phyloP scores from a whole-genome alignment of 2,329 filamentous ascomycete species.

The Fusarium buharicum region DNA sequence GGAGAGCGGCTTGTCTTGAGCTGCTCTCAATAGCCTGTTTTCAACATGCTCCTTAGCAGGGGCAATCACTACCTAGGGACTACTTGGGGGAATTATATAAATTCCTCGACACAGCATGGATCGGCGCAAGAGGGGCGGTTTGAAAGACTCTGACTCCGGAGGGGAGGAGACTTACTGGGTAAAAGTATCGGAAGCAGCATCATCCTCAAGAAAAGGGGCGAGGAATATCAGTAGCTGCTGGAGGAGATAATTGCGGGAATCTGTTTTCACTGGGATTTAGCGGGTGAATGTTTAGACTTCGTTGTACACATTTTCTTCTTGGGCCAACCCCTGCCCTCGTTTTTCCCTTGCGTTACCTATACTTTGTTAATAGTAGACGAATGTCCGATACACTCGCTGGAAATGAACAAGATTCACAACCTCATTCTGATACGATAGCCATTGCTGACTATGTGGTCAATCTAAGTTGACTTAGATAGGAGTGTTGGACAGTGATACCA shows the following conservation, averaged over 20 bases:
- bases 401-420: conserved; percentile 29
- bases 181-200: conserved; percentile 25
- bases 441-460: background rate
- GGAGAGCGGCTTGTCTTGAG: conserved; percentile 7
- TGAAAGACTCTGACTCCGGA: conserved; percentile 37
- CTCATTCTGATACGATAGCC: background rate
- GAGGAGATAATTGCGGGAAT: conserved; percentile 36
- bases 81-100: conserved; percentile 25
- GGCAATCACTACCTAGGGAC: conserved; percentile 35
- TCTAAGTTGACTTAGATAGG: background rate
- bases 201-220: conserved; percentile 7
- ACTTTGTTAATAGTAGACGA: conserved; percentile 44
- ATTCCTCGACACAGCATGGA: conserved; percentile 43
- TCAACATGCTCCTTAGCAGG: conserved; percentile 27
- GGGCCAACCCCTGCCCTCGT: background rate
- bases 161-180: conserved; percentile 40
- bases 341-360: conserved; percentile 31
- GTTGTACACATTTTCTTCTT: conserved; percentile 29
- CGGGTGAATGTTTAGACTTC: conserved; percentile 37
- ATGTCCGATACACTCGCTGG: conserved; percentile 40
- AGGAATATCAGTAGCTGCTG: conserved; percentile 13
- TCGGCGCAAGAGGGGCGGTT: conserved; percentile 44
- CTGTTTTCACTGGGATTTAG: conserved; percentile 38
- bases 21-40: conserved; percentile 25
- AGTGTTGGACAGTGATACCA: background rate